Evolutionary conservation across 129 eudicot genomes (phyloP).

Genomic region (Heracleum sosnowskyi): DNA sequence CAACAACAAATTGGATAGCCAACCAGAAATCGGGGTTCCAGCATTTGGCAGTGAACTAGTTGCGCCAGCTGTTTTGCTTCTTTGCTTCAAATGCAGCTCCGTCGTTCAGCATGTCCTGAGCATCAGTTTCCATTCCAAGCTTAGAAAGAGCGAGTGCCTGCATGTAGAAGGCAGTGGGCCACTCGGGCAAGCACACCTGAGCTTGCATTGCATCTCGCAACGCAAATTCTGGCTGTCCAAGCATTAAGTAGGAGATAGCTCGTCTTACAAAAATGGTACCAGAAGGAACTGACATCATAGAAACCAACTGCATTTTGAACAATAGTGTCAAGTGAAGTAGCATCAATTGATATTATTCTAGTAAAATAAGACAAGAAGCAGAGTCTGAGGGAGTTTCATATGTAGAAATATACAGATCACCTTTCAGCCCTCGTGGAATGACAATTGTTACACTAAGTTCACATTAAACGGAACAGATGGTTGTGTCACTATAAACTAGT

Average conservation of each 20-base stretch:
- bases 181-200: constrained; percentile 93
- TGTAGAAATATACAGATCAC: not conserved
- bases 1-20: not conserved
- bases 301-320: constrained; percentile 59
- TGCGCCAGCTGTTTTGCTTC: constrained; percentile 89
- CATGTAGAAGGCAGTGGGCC: constrained; percentile 97
- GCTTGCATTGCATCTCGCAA: constrained; percentile 98
- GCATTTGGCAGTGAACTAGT: constrained; percentile 11
- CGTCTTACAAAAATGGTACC: constrained; percentile 94
- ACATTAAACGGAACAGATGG: not conserved
- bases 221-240: constrained; percentile 83
- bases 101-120: constrained; percentile 96
- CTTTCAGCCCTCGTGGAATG: not conserved
- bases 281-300: constrained; percentile 90
- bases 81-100: constrained; percentile 84
- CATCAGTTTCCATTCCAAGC: constrained; percentile 99
- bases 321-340: not conserved
- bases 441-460: not conserved
- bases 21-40: not conserved
- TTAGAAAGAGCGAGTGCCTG: constrained; percentile 94
- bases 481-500: not conserved
- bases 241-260: constrained; percentile 81
- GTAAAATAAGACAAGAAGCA: not conserved
- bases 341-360: not conserved
- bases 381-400: not conserved